Conservation (phyloP, 768 basidiomycete species). For the Chiua virens region DNA sequence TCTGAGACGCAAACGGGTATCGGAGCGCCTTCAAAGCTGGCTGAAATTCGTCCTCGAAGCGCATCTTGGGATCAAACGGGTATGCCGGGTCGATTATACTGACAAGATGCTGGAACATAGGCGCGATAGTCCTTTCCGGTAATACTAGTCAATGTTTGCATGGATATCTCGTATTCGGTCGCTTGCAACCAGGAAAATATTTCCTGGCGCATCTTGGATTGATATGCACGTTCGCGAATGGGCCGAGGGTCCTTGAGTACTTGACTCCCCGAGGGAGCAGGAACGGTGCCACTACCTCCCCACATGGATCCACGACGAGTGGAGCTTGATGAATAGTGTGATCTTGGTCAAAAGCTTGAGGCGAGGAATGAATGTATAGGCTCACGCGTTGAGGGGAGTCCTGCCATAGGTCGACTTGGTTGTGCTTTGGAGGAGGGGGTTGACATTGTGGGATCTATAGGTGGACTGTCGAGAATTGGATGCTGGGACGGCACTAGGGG, state of each 20-base stretch:
- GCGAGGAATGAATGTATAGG: background rate
- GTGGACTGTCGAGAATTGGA: constrained; percentile 69
- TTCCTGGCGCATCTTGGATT: constrained; percentile 74
- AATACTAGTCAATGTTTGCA: constrained; percentile 70
- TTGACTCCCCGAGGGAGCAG: constrained; percentile 54
- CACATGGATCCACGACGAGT: constrained; percentile 77
- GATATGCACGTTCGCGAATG: constrained; percentile 72
- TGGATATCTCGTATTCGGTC: constrained; percentile 65
- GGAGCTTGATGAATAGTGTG: constrained; percentile 42
- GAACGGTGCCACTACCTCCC: constrained; percentile 47
- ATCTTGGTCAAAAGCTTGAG: constrained; percentile 5
- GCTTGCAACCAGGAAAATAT: constrained; percentile 67
- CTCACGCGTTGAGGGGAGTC: constrained; percentile 73
- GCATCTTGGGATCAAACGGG: constrained; percentile 51
- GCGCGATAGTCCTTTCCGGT: constrained; percentile 84
- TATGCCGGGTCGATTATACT: constrained; percentile 68
- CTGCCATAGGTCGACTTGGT: constrained; percentile 65
- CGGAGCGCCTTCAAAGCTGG: constrained; percentile 68
- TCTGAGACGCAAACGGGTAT: constrained; percentile 78
- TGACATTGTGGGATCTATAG: constrained; percentile 66
- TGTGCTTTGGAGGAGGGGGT: constrained; percentile 68
- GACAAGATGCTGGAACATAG: constrained; percentile 81
- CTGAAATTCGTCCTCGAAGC: constrained; percentile 82
- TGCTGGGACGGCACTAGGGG: constrained; percentile 30
- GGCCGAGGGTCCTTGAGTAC: constrained; percentile 73